Evolutionary conservation across 768 basidiomycete genomes (phyloP), one percentile per base, ranked within the genome.

Genomic region (Royoungia palumana): DNA sequence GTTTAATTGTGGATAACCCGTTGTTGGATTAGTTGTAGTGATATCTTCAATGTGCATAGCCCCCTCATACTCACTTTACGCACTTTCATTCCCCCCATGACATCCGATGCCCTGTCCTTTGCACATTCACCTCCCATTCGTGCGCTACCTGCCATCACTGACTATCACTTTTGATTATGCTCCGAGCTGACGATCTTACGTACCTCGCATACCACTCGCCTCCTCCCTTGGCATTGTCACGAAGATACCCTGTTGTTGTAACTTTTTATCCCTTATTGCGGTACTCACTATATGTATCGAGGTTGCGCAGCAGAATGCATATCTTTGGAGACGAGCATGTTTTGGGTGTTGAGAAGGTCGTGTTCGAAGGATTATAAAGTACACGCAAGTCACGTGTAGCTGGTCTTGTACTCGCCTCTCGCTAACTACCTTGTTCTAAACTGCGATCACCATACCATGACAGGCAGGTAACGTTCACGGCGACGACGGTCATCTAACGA

Each of bases 11-110:
- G 66, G 66, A 67, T 67, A 67, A 60, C 16, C 39, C 58, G 55
- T 69, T 69, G 67, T 69, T 67, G 59, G 50, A 69, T 67, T 69
- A 67, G 59, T 43, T 67, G 62, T 67, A 61, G 61, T 69, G 54
- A 61, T 67, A 61, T 50, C 32, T 59, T 57, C 49, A 44, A 42
- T 66, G 67, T 68, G 46, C 51, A 66, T 66, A 64, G 32, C 44
- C 40, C 47, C 35, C 50, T 37, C 57, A 60, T 40, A 62, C 66
- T 57, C 59, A 57, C 54, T 21, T 67, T 42, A 51, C 55, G 60
- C 51, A 51, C 41, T 43, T 37, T 43, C 34, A 46, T 35, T 37
- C 49, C 32, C 36, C 30, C 30, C 44, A 53, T n/a, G 49, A 59
- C 57, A 19, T 34, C 48, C 41, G 25, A 39, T 4, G 41, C 25